phyloP scores from a whole-genome alignment of 805 yeast genomes.

The Ogataea naganishii region DNA sequence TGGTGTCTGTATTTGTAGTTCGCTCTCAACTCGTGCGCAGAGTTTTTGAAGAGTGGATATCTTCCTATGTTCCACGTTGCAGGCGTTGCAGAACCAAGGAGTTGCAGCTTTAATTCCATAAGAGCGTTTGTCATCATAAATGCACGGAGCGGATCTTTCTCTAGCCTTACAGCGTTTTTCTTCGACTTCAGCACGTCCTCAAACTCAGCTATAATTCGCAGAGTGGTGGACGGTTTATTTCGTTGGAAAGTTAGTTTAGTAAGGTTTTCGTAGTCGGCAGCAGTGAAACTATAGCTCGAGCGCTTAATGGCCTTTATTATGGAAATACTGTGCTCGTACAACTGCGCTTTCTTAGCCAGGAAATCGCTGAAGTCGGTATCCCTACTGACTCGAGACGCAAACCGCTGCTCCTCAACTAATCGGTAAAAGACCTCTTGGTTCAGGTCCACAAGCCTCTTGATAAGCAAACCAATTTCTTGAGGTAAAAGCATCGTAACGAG shows the following conservation, averaged over 20 bases:
- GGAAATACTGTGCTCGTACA: constrained; percentile 4
- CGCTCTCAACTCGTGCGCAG: constrained; percentile 6
- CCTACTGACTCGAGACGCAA: constrained; percentile 11
- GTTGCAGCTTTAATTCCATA: constrained; percentile 16
- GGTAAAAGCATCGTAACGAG: no score
- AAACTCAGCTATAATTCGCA: no score
- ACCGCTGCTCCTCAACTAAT: constrained; percentile 12
- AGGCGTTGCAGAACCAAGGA: constrained; percentile 15
- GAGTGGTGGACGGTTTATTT: no score
- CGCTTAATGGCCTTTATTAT: constrained; percentile 4
- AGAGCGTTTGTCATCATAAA: constrained; percentile 15
- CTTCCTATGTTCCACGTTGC: constrained; percentile 18
- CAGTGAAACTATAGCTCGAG: constrained; percentile 4
- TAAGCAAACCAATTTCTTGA: constrained; percentile 12
- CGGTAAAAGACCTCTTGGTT: constrained; percentile 5
- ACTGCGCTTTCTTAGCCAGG: constrained; percentile 3
- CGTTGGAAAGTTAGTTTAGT: no score
- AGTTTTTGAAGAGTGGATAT: constrained; percentile 9
- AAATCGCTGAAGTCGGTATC: constrained; percentile 7
- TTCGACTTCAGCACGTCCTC: no score
- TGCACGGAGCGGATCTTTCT: no score
- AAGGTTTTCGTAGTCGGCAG: constrained; percentile 18
- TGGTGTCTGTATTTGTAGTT: constrained; percentile 9
- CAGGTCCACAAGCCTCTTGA: constrained; percentile 8
- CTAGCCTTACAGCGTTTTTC: no score